Conservation (phyloP, 2,329 filamentous ascomycete genomes). For the Xylariales sp. region DNA sequence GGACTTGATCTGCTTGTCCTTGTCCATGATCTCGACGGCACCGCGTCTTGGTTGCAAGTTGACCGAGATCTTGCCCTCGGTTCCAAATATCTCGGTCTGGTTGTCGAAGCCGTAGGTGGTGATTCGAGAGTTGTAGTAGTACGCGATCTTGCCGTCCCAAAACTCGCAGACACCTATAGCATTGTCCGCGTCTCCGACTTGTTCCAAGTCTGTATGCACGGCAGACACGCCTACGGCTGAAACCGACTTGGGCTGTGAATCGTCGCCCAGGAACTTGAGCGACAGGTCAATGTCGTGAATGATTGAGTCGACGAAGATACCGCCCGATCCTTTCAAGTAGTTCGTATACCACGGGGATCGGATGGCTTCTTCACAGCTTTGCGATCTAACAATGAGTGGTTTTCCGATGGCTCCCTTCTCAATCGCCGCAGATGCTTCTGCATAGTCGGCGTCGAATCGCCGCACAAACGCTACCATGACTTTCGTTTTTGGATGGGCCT, state of each 20-base stretch:
- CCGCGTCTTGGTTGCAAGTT: constrained; percentile 12
- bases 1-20: constrained; percentile 4
- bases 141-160: constrained; percentile 11
- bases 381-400: constrained; percentile 14
- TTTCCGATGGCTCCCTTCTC: constrained; percentile 12
- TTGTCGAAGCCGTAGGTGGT: constrained; percentile 21
- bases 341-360: constrained; percentile 17
- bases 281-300: constrained; percentile 19
- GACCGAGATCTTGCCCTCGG: constrained; percentile 9
- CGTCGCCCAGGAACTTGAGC: constrained; percentile 19
- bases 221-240: constrained; percentile 15
- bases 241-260: constrained; percentile 14
- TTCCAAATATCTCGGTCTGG: constrained; percentile 18
- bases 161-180: constrained; percentile 11
- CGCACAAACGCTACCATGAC: constrained; percentile 20
- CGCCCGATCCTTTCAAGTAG: constrained; percentile 18
- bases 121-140: constrained; percentile 18
- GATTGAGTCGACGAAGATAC: constrained; percentile 16
- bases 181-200: constrained; percentile 9
- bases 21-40: constrained; percentile 9
- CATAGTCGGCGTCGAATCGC: constrained; percentile 12
- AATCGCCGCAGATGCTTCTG: constrained; percentile 10
- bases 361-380: constrained; percentile 15
- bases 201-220: constrained; percentile 3
- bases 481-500: constrained; percentile 16